Conservation (phyloP, 1,284 basidiomycete genomes). For the Fomitiporia mediterranea region DNA sequence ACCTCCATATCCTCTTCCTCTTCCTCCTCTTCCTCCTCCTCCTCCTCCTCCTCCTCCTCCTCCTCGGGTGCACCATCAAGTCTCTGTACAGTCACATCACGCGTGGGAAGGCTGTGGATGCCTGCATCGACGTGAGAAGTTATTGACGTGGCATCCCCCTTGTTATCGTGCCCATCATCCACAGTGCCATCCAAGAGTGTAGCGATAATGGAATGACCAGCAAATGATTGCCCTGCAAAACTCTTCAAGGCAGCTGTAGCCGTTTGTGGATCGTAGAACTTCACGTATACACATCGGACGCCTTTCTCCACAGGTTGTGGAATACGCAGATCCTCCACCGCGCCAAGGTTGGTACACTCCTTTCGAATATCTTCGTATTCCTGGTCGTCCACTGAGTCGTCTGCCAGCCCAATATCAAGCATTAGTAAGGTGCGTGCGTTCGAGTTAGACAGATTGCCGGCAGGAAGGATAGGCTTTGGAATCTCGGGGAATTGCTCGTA, state of each 20-base stretch:
- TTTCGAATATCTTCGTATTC: conserved; percentile 94
- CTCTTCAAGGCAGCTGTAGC: conserved; percentile 74
- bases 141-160: too few species aligned
- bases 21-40: too few species aligned
- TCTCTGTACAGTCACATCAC: too few species aligned
- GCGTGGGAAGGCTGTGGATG: too few species aligned
- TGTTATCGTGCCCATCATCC: too few species aligned
- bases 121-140: too few species aligned
- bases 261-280: conserved; percentile 59
- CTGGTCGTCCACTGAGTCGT: conserved; percentile 86
- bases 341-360: conserved; percentile 82
- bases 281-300: conserved; percentile 92
- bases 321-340: conserved; percentile 82
- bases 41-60: too few species aligned
- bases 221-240: conserved; percentile 89
- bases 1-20: too few species aligned
- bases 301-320: conserved; percentile 88
- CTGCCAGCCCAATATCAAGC: conserved; percentile 97
- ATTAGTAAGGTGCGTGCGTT: conserved; percentile 87
- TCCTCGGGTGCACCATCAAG: too few species aligned
- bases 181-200: conserved; percentile 71
- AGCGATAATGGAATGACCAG: conserved; percentile 84
- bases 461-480: conserved; percentile 79
- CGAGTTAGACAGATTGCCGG: conserved; percentile 53
- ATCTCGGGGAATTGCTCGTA: conserved; percentile 73